Conservation (phyloP, 345 rosid genomes). For the Odontarrhena argentea region DNA sequence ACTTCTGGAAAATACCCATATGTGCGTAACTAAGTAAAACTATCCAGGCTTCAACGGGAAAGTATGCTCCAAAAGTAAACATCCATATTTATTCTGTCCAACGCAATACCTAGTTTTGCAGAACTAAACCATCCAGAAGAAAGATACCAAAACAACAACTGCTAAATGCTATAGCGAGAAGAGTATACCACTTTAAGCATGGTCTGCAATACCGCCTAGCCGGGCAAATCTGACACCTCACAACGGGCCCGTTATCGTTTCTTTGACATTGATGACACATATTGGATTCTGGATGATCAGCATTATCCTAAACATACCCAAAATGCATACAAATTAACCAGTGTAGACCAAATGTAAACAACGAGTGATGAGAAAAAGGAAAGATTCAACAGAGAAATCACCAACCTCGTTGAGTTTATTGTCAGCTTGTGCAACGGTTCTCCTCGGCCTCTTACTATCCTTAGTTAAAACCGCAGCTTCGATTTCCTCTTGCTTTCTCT, state of each 20-base stretch:
- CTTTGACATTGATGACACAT: conserved; percentile 76
- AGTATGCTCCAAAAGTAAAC: neutral
- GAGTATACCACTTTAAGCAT: conserved; percentile 55
- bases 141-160: neutral
- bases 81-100: neutral
- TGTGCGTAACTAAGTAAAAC: neutral
- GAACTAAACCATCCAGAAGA: neutral
- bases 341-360: neutral
- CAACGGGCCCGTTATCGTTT: conserved; percentile 54
- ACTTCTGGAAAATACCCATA: neutral
- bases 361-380: neutral
- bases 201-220: conserved; percentile 60
- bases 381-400: neutral
- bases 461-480: neutral
- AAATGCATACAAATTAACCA: neutral
- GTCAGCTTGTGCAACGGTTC: neutral
- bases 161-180: conserved; percentile 8
- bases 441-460: neutral
- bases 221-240: conserved; percentile 52
- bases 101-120: conserved; percentile 2
- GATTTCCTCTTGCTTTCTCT: neutral
- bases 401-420: conserved; percentile 3
- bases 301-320: conserved; percentile 18
- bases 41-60: neutral
- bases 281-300: conserved; percentile 21